Conservation (phyloP, 2,329 filamentous ascomycete genomes). For the Colletotrichum agaves region DNA sequence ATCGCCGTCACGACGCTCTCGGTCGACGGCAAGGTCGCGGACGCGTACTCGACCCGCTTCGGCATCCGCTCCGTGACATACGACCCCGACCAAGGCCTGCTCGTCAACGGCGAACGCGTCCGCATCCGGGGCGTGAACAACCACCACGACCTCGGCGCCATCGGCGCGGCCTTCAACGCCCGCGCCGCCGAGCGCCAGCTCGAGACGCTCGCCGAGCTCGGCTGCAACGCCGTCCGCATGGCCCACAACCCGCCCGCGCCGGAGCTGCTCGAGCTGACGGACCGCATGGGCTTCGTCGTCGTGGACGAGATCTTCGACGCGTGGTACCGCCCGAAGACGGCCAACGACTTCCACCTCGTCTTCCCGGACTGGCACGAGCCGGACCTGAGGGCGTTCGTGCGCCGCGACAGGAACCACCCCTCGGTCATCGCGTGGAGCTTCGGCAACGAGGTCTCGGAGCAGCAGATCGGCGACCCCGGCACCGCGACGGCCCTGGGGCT, state of each 20-base stretch:
- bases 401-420: slow-evolving; percentile 65
- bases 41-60: slow-evolving; percentile 61
- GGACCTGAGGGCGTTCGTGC: slow-evolving; percentile 61
- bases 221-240: slow-evolving; percentile 60
- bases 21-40: slow-evolving; percentile 44
- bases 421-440: slow-evolving; percentile 64
- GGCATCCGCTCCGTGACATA: slow-evolving; percentile 59
- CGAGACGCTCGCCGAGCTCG: slow-evolving; percentile 60
- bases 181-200: slow-evolving; percentile 61
- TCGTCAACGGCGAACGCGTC: slow-evolving; percentile 58
- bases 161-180: slow-evolving; percentile 62
- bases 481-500: slow-evolving; percentile 48
- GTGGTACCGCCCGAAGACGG: slow-evolving; percentile 58
- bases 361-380: slow-evolving; percentile 65
- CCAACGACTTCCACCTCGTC: slow-evolving; percentile 62
- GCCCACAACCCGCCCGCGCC: slow-evolving; percentile 65
- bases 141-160: slow-evolving; percentile 62
- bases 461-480: slow-evolving; percentile 48
- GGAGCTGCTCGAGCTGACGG: slow-evolving; percentile 61
- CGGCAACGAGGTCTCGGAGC: slow-evolving; percentile 65
- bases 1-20: slow-evolving; percentile 55
- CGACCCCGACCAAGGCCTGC: slow-evolving; percentile 52
- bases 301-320: slow-evolving; percentile 65
- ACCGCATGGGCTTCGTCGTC: slow-evolving; percentile 61
- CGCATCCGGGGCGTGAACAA: slow-evolving; percentile 59